Evolutionary conservation across 208 protist species (phyloP).

Genomic region (Acanthamoeba polyphaga): DNA sequence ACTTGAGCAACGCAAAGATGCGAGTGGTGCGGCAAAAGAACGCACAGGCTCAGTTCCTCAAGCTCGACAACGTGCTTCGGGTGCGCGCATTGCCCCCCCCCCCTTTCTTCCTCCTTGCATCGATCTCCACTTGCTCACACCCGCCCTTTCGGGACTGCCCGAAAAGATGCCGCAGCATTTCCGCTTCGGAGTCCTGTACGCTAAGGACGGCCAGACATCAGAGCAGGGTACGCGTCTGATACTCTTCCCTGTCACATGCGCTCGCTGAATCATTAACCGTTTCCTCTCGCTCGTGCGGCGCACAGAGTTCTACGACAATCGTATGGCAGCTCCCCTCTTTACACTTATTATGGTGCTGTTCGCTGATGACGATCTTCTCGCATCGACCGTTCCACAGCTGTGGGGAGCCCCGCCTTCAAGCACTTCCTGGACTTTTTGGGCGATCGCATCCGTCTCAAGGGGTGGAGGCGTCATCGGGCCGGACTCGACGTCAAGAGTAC

Average conservation of each 20-base stretch:
- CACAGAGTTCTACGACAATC: conserved; percentile 42
- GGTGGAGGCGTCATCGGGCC: conserved; percentile 19
- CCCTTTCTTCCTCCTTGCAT: not conserved
- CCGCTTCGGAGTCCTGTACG: conserved; percentile 17
- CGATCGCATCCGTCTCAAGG: conserved; percentile 16
- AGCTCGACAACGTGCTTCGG: conserved; percentile 31
- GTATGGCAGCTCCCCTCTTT: not conserved
- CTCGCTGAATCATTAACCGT: not conserved
- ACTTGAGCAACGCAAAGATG: not conserved
- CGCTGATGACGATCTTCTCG: not conserved
- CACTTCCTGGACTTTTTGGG: conserved; percentile 58
- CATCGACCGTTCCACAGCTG: not conserved
- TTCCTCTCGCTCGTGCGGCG: too few relatives aligned
- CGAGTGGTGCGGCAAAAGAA: conserved; percentile 39
- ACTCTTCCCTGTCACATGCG: not conserved
- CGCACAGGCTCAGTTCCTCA: conserved; percentile 16
- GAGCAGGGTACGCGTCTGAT: not conserved
- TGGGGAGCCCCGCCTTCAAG: conserved; percentile 8
- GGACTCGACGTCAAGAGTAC: conserved; percentile 39
- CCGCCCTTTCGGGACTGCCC: not conserved
- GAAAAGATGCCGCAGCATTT: conserved; percentile 5
- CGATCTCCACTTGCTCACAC: not conserved
- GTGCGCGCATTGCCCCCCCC: not conserved
- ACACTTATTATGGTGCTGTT: not conserved
- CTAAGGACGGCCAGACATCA: conserved; percentile 17